Percentiles rank a stretch among this genome's conserved stretches.
phyloP scores from a whole-genome alignment of 2,329 filamentous ascomycete species.

The Pseudomassariella vexata region DNA sequence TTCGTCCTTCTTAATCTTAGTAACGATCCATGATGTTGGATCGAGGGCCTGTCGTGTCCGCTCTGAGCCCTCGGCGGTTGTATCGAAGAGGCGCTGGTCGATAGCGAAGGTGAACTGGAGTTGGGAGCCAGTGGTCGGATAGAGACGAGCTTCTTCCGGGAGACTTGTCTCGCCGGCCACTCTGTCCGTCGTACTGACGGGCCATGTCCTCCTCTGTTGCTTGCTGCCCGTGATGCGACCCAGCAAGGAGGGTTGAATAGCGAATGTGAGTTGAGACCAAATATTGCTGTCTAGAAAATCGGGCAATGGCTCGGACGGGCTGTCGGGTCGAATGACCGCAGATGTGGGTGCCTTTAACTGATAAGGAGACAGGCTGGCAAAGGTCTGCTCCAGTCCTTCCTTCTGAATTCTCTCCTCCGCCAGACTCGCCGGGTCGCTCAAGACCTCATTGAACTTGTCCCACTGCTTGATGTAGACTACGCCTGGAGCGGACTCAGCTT shows the following conservation, averaged over 20 bases:
- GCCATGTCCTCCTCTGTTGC: constrained; percentile 40
- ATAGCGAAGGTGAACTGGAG: constrained; percentile 23
- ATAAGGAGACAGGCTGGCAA: constrained; percentile 39
- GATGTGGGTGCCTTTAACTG: constrained; percentile 20
- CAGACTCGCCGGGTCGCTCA: constrained; percentile 39
- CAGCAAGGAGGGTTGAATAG: constrained; percentile 39
- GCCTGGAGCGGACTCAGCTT: constrained; percentile 20
- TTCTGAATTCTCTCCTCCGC: constrained; percentile 40
- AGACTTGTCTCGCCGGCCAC: constrained; percentile 37
- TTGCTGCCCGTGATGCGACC: constrained; percentile 37
- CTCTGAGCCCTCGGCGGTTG: constrained; percentile 17
- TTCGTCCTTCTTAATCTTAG: constrained; percentile 28
- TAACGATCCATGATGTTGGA: constrained; percentile 40
- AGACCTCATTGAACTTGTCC: constrained; percentile 50
- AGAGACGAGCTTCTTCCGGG: constrained; percentile 32
- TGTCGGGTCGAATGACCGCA: constrained; percentile 8
- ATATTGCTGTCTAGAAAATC: constrained; percentile 29
- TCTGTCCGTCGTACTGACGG: constrained; percentile 47
- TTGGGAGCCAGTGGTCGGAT: constrained; percentile 20
- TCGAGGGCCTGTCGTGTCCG: constrained; percentile 25
- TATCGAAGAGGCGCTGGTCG: constrained; percentile 19
- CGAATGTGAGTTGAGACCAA: constrained; percentile 47
- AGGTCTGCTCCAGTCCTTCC: constrained; percentile 31
- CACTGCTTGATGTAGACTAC: constrained; percentile 27
- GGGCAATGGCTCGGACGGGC: constrained; percentile 14